These are phyloP conservation scores for Trichothecium roseum DNA, from an alignment of 2,329 filamentous ascomycete genomes.

Conservation along the genomic window DNA sequence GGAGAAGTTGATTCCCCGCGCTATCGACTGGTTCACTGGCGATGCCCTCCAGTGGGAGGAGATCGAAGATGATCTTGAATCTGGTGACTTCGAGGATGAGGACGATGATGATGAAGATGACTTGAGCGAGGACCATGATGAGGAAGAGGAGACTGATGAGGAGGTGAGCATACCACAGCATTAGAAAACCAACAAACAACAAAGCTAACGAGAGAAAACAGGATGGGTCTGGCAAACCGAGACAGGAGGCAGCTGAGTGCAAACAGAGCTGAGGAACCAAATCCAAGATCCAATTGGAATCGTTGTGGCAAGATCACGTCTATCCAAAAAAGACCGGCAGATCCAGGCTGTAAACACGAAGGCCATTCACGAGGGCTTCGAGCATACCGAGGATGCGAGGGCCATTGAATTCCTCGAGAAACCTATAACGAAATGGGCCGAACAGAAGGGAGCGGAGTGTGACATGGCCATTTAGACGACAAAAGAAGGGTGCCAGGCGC, in stretches of 20 bases:
- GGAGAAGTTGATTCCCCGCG: conserved; percentile 97
- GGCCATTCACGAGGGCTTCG: too few relatives aligned
- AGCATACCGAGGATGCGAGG: too few relatives aligned
- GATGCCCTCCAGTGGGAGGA: conserved; percentile 97
- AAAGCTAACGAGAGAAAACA: conserved; percentile 23
- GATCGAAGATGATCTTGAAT: conserved; percentile 68
- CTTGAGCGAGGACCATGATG: conserved; percentile 72
- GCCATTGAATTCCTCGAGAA: too few relatives aligned
- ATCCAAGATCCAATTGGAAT: conserved; percentile 14
- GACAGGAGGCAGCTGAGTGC: conserved; percentile 91
- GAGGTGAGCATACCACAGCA: conserved; percentile 44
- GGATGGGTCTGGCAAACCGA: conserved; percentile 82
- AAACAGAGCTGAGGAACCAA: conserved; percentile 68
- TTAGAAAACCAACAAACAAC: not conserved
- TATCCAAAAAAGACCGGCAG: too few relatives aligned
- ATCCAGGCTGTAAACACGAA: too few relatives aligned
- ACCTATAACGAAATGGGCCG: too few relatives aligned
- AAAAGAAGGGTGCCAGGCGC: too few relatives aligned
- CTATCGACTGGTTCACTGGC: conserved; percentile 98
- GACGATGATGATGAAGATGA: conserved; percentile 91
- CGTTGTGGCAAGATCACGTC: too few relatives aligned
- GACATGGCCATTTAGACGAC: too few relatives aligned
- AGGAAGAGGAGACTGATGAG: conserved; percentile 71
- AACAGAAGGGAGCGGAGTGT: too few relatives aligned
- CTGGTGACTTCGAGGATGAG: conserved; percentile 77